Percentiles rank a stretch among this genome's conserved stretches.
phyloP scores from a whole-genome alignment of 768 basidiomycete species.

The Kwoniella sp. region DNA sequence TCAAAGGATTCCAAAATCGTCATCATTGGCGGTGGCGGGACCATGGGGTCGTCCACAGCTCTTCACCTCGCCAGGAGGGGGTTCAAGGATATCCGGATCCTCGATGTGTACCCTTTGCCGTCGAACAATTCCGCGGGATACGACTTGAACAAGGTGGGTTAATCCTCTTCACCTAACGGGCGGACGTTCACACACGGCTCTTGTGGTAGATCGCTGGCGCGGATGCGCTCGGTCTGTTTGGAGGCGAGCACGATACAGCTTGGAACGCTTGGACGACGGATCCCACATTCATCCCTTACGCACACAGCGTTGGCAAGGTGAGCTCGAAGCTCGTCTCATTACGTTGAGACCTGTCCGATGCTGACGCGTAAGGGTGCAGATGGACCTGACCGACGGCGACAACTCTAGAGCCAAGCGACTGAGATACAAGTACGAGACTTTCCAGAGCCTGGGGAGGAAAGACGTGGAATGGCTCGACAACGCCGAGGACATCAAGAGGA shows the following conservation, averaged over 20 bases:
- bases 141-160: conserved; percentile 47
- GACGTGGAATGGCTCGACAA: conserved; percentile 31
- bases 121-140: conserved; percentile 37
- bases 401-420: conserved; percentile 10
- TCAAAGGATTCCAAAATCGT: conserved; percentile 17
- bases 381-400: conserved; percentile 18
- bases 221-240: neutral
- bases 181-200: too few relatives aligned
- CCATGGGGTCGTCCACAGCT: conserved; percentile 47
- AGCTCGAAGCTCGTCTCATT: conserved; percentile 1
- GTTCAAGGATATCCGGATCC: conserved; percentile 36
- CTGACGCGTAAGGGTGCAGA: conserved; percentile 10
- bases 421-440: conserved; percentile 17
- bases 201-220: neutral
- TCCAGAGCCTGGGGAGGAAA: conserved; percentile 3
- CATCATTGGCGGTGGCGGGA: conserved; percentile 46
- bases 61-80: conserved; percentile 44
- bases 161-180: too few relatives aligned
- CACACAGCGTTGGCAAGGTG: conserved; percentile 41
- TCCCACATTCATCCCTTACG: conserved; percentile 34
- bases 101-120: conserved; percentile 40
- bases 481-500: conserved; percentile 23
- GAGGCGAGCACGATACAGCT: conserved; percentile 22
- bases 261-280: conserved; percentile 43
- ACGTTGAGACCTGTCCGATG: too few relatives aligned